These are phyloP conservation scores for Fusarium stilboides DNA, from an alignment of 2,329 filamentous ascomycete genomes.

Conservation along the genomic window DNA sequence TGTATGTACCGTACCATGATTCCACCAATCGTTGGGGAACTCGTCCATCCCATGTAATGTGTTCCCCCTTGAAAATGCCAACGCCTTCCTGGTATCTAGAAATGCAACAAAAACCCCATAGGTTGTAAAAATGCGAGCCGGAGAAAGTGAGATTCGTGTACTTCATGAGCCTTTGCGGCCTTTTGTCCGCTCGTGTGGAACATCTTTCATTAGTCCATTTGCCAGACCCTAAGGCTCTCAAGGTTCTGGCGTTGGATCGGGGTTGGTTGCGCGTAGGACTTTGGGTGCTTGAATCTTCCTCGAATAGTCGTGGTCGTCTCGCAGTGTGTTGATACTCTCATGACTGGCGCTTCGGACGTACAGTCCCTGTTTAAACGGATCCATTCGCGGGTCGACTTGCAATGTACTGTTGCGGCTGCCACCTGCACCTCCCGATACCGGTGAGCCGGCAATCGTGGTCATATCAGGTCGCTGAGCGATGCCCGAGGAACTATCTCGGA, in stretches of 20 bases:
- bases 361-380: conserved; percentile 71
- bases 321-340: conserved; percentile 75
- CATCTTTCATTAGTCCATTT: conserved; percentile 32
- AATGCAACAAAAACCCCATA: conserved; percentile 52
- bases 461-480: conserved; percentile 63
- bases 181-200: conserved; percentile 41
- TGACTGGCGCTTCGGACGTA: conserved; percentile 72
- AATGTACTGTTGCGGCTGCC: conserved; percentile 68
- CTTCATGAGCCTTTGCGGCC: conserved; percentile 52
- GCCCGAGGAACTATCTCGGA: conserved; percentile 67
- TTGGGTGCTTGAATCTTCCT: conserved; percentile 69
- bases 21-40: conserved; percentile 29
- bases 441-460: conserved; percentile 52
- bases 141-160: conserved; percentile 52
- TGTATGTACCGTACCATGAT: conserved; percentile 44
- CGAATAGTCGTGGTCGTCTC: conserved; percentile 77
- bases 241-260: conserved; percentile 62
- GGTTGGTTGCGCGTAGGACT: conserved; percentile 75
- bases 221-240: conserved; percentile 16
- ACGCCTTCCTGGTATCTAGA: conserved; percentile 60
- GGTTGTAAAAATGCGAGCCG: conserved; percentile 43
- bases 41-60: conserved; percentile 39
- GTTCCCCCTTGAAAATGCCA: conserved; percentile 48
- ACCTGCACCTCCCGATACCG: conserved; percentile 53
- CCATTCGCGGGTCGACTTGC: conserved; percentile 74